Evolutionary conservation across 2,329 filamentous ascomycete species (phyloP).

Genomic region (Fusarium anguioides): DNA sequence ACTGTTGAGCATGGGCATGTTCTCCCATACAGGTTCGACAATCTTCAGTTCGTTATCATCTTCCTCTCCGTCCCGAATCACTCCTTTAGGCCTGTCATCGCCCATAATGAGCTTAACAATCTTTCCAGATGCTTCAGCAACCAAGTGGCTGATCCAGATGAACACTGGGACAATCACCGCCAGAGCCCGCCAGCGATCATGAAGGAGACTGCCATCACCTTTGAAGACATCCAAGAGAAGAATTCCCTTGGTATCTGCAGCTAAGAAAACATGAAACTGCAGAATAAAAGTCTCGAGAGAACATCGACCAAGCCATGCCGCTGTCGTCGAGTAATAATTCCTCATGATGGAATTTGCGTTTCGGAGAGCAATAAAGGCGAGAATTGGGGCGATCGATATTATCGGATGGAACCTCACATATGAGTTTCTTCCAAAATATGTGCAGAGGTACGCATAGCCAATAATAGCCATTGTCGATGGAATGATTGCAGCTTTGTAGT

Average conservation of each 20-base stretch:
- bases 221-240: slow-evolving; percentile 51
- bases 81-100: slow-evolving; percentile 24
- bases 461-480: slow-evolving; percentile 43
- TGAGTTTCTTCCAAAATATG: slow-evolving; percentile 8
- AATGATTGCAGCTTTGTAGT: slow-evolving; percentile 36
- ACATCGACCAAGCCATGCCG: slow-evolving; percentile 64
- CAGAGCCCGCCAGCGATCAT: slow-evolving; percentile 44
- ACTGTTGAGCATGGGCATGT: slow-evolving; percentile 14
- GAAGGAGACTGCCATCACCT: slow-evolving; percentile 38
- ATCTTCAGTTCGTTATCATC: slow-evolving; percentile 39
- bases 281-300: slow-evolving; percentile 70
- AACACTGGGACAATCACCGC: slow-evolving; percentile 44
- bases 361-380: slow-evolving; percentile 63
- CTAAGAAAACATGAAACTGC: slow-evolving; percentile 71
- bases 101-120: slow-evolving; percentile 43
- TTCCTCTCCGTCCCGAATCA: not conserved
- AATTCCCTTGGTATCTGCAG: slow-evolving; percentile 65
- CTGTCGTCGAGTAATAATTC: slow-evolving; percentile 52
- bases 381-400: slow-evolving; percentile 64
- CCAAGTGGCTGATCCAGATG: slow-evolving; percentile 45
- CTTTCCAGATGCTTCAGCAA: slow-evolving; percentile 40
- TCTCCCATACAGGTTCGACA: slow-evolving; percentile 33
- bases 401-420: slow-evolving; percentile 65
- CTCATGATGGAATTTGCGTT: slow-evolving; percentile 51
- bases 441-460: slow-evolving; percentile 44